A percentile compares a stretch with the other conserved stretches of the same genome.
These are phyloP conservation scores for Globisporangium sylvaticum DNA, from an alignment of 352 stramenopile genomes.

Conservation along the genomic window DNA sequence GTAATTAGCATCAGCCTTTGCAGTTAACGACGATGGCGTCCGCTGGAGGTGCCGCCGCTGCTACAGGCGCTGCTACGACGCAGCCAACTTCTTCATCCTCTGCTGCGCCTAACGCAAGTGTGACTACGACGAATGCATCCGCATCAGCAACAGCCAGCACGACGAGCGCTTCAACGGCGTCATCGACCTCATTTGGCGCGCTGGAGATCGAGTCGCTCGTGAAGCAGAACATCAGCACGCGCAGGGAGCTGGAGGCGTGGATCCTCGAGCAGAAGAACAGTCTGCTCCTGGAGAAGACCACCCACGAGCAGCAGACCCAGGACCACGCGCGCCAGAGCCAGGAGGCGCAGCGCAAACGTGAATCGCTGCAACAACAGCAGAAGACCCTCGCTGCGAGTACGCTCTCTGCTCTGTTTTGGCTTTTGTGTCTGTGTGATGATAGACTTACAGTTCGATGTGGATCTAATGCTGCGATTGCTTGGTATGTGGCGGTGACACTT, in stretches of 20 bases:
- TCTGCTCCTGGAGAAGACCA: conserved; percentile 38
- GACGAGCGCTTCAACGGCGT: neutral
- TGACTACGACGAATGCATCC: neutral
- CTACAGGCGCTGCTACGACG: neutral
- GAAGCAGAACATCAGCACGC: conserved; percentile 41
- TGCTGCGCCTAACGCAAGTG: neutral
- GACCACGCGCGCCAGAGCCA: conserved; percentile 34
- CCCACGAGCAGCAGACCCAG: conserved; percentile 37
- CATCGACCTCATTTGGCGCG: neutral
- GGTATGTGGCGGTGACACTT: neutral
- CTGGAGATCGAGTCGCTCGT: conserved; percentile 42
- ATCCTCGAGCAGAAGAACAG: conserved; percentile 37
- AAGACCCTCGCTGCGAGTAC: conserved; percentile 31
- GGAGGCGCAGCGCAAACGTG: conserved; percentile 37
- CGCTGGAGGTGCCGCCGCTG: neutral
- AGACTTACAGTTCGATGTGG: neutral
- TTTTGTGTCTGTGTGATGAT: neutral
- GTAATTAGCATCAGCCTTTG: neutral
- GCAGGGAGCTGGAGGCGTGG: conserved; percentile 41
- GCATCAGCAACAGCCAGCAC: neutral
- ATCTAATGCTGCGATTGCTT: neutral
- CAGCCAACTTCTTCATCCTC: neutral
- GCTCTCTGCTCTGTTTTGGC: neutral
- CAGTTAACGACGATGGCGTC: neutral
- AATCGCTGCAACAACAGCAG: conserved; percentile 42